Evolutionary conservation across 2,329 filamentous ascomycete species (phyloP).

Genomic region (Aureobasidium sp.): DNA sequence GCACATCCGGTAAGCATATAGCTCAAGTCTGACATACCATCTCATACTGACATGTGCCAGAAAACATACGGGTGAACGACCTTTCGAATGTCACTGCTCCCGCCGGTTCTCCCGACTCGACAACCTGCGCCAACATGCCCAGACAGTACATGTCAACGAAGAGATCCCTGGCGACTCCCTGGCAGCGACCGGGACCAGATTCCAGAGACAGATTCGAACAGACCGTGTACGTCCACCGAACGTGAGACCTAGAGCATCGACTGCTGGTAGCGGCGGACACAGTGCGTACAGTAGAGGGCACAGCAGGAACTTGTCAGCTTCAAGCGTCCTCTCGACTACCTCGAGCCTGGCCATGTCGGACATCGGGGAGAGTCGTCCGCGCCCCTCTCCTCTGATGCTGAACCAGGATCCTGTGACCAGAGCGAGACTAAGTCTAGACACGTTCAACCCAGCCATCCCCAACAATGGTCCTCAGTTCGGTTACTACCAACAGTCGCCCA

Average conservation of each 20-base stretch:
- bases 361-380: conserved; percentile 51
- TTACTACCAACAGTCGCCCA: conserved; percentile 60
- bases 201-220: conserved; percentile 84
- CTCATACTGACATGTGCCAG: conserved; percentile 38
- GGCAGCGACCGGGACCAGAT: conserved; percentile 83
- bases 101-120: conserved; percentile 88
- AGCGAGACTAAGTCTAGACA: conserved; percentile 58
- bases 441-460: conserved; percentile 52
- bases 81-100: conserved; percentile 92
- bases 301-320: conserved; percentile 75
- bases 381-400: conserved; percentile 78
- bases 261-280: conserved; percentile 55
- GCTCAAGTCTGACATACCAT: neutral
- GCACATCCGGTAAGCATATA: conserved; percentile 66
- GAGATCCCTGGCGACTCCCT: conserved; percentile 91
- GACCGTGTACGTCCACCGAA: conserved; percentile 71
- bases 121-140: conserved; percentile 84
- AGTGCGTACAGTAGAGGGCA: conserved; percentile 67
- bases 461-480: conserved; percentile 56
- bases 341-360: conserved; percentile 60
- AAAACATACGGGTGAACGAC: conserved; percentile 95
- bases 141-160: conserved; percentile 95
- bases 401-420: conserved; percentile 56
- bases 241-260: conserved; percentile 66
- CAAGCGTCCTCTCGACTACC: conserved; percentile 70